Base-by-base conservation (phyloP, 75 land plant genomes). In the Sequoia sempervirens region DNA sequence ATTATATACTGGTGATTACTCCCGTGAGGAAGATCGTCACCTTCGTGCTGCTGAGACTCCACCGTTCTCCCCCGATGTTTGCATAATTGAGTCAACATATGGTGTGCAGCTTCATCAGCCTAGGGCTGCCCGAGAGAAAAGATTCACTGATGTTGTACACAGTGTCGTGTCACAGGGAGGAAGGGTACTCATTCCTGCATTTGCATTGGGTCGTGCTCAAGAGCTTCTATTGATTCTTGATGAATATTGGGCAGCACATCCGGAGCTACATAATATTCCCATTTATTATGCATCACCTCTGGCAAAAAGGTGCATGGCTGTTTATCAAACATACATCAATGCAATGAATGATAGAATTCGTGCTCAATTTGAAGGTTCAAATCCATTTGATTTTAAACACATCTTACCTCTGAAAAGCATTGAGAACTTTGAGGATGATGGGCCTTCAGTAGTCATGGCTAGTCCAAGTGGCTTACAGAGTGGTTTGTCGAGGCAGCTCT, bases 171-270 rank as follows among this genome's bases (percentile, higher is more conserved):
- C 93, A 83, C 92, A 93, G 75, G 99, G 99, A 36, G 99, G 98
- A 43, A 92, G 95, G 70, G 98, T 97, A 12, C 89, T 97, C 6
- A 97, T 97, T 53, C 98, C 98, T 37, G 96, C 94, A 47, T 97
- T 92, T 93, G 96, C 99, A 56, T 96, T 97, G 83, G 98, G 98
- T 26, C 93, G 96, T 72, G 98, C 98, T 40, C 98, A 97, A 84
- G 99, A 95, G 83, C 91, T 97, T 9, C 91, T 97, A 13, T 85
- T 97, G 40, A 97, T 97, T 70, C 91, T 97, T 20, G 99, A 97
- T 85, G 98, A 97, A 84, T 97, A 94, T 64, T 95, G 99, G 99
- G 90, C 92, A n/a, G 90, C 88, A 79, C 98, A 97, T 82, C 98
- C 95, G 9, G 99, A 97, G 89, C 92, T 97, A 18, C 95, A 95